These are phyloP conservation scores for Monosporascus sp. DNA, from an alignment of 2,329 filamentous ascomycete species.

Conservation along the genomic window DNA sequence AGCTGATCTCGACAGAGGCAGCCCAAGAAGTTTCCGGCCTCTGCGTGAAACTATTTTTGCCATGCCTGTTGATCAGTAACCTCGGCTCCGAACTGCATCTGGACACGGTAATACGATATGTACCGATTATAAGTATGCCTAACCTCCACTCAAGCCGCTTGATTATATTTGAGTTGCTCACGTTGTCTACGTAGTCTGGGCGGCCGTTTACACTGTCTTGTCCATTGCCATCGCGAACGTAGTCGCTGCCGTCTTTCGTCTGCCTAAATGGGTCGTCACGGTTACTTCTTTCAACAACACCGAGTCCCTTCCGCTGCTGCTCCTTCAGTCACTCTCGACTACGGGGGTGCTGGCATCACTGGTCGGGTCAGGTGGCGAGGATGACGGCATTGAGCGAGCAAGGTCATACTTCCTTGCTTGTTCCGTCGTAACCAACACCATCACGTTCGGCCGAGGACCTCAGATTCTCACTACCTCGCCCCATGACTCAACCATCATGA, in stretches of 20 bases:
- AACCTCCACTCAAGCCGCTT: neutral
- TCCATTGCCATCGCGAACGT: slow-evolving; percentile 18
- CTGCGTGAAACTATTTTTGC: slow-evolving; percentile 24
- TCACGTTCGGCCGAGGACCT: slow-evolving; percentile 50
- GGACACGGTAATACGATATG: slow-evolving; percentile 13
- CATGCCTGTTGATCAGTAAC: slow-evolving; percentile 22
- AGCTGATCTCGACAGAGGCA: slow-evolving; percentile 15
- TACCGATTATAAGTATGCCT: slow-evolving; percentile 17
- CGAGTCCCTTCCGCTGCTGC: slow-evolving; percentile 22
- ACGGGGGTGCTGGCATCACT: slow-evolving; percentile 44
- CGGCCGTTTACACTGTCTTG: slow-evolving; percentile 17
- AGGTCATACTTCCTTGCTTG: slow-evolving; percentile 55
- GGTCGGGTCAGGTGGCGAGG: slow-evolving; percentile 30
- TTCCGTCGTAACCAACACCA: slow-evolving; percentile 47
- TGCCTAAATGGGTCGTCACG: slow-evolving; percentile 21
- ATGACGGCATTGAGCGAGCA: slow-evolving; percentile 42
- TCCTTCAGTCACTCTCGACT: slow-evolving; percentile 37
- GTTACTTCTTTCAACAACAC: slow-evolving; percentile 27
- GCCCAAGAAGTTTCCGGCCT: slow-evolving; percentile 22
- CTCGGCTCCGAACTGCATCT: slow-evolving; percentile 21
- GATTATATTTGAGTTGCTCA: too few relatives aligned
- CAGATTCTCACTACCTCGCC: slow-evolving; percentile 34
- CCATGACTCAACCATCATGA: slow-evolving; percentile 8
- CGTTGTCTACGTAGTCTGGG: slow-evolving; percentile 16
- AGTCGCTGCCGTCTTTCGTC: slow-evolving; percentile 11